Evolutionary conservation across 2,329 filamentous ascomycete genomes (phyloP).

Genomic region (Domatiomyces catenatus): DNA sequence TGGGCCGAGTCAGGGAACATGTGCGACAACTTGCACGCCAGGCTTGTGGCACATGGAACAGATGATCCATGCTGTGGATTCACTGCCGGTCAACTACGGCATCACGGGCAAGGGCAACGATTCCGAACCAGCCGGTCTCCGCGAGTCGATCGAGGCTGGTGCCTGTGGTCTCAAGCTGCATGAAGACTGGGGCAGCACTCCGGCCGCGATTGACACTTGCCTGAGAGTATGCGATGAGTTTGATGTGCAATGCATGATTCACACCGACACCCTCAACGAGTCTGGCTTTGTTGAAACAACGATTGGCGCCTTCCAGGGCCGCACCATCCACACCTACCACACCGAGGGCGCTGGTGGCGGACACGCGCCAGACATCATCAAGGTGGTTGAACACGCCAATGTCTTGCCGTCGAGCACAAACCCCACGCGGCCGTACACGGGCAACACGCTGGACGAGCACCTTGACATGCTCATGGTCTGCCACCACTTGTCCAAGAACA

Average conservation of each 20-base stretch:
- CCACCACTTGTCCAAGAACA: conserved; percentile 82
- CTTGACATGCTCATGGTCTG: conserved; percentile 98
- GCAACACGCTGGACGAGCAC: conserved; percentile 89
- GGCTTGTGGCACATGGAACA: conserved; percentile 66
- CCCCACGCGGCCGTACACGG: conserved; percentile 77
- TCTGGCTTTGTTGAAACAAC: conserved; percentile 94
- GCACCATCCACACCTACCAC: conserved; percentile 92
- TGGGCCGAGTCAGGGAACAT: conserved; percentile 80
- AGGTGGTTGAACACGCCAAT: conserved; percentile 73
- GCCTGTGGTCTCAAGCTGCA: conserved; percentile 86
- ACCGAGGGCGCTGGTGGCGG: conserved; percentile 90
- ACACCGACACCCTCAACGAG: conserved; percentile 92
- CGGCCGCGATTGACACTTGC: conserved; percentile 79
- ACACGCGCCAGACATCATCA: conserved; percentile 91
- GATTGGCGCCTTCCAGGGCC: conserved; percentile 65
- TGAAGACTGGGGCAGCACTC: conserved; percentile 90
- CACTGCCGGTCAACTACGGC: conserved; percentile 69
- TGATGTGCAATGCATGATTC: conserved; percentile 85
- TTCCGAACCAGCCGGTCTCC: conserved; percentile 50
- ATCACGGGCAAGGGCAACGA: conserved; percentile 94
- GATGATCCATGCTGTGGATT: conserved; percentile 80
- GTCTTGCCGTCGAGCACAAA: conserved; percentile 86
- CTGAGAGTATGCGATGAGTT: conserved; percentile 74
- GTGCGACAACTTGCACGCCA: conserved; percentile 85
- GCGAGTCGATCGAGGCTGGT: conserved; percentile 67